phyloP scores from a whole-genome alignment of 805 yeast genomes.

The Hanseniaspora nectarophila region DNA sequence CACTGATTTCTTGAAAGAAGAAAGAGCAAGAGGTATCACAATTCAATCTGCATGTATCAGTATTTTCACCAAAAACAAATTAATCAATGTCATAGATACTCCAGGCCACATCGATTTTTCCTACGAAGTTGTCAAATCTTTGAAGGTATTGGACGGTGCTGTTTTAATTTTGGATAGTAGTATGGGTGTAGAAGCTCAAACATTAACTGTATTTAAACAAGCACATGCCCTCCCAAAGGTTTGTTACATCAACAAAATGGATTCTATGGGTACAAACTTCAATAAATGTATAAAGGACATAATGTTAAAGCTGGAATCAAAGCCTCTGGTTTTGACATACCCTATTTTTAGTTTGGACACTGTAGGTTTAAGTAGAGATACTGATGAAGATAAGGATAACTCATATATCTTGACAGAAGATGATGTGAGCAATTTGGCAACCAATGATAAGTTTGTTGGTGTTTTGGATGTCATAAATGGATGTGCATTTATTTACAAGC shows the following conservation, averaged over 20 bases:
- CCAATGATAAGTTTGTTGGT: conserved; percentile 35
- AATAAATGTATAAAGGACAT: conserved; percentile 81
- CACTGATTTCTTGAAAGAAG: conserved; percentile 83
- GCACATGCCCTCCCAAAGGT: conserved; percentile 67
- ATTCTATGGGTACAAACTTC: conserved; percentile 89
- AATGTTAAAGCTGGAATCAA: conserved; percentile 59
- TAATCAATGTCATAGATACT: conserved; percentile 82
- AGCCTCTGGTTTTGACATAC: conserved; percentile 60
- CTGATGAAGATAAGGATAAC: conserved; percentile 20
- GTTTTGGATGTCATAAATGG: conserved; percentile 48
- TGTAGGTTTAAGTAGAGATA: conserved; percentile 19
- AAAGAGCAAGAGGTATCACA: conserved; percentile 85
- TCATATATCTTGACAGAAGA: conserved; percentile 1
- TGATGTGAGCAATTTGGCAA: neutral
- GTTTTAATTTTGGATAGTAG: conserved; percentile 88
- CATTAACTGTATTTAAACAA: conserved; percentile 93
- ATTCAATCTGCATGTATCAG: conserved; percentile 94
- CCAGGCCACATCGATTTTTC: conserved; percentile 98
- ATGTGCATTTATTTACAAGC: conserved; percentile 40
- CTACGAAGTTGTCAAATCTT: conserved; percentile 80
- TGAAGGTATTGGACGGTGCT: conserved; percentile 87
- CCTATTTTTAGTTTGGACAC: conserved; percentile 52
- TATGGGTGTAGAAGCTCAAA: conserved; percentile 97
- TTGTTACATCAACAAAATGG: conserved; percentile 88
- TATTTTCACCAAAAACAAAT: conserved; percentile 62